These are phyloP conservation scores for Zanthoxylum bungeanum DNA, from an alignment of 345 rosid genomes.

Conservation along the genomic window DNA sequence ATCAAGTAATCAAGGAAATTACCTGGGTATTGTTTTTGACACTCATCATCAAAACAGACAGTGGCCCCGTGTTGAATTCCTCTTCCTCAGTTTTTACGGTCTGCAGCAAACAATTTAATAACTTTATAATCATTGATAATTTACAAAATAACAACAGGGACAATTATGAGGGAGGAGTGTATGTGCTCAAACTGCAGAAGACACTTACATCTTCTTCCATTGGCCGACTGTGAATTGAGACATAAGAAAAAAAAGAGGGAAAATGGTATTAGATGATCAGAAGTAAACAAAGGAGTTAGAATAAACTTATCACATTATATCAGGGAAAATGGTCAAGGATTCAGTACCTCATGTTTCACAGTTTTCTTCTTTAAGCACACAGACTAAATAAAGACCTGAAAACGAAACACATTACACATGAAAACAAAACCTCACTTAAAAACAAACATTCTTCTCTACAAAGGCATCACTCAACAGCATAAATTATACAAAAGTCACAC, in stretches of 20 bases:
- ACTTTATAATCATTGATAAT: background rate
- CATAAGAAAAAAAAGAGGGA: background rate
- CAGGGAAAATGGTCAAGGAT: too few species aligned
- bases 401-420: background rate
- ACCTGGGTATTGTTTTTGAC: conserved; percentile 97
- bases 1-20: conserved; percentile 1
- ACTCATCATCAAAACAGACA: conserved; percentile 95
- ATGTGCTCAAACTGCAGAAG: background rate
- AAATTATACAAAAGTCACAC: background rate
- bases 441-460: background rate
- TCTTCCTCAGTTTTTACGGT: conserved; percentile 77
- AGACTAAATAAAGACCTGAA: background rate
- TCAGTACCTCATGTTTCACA: conserved; percentile 20
- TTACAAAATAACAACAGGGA: background rate
- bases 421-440: background rate
- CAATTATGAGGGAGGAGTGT: background rate
- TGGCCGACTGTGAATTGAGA: conserved; percentile 43
- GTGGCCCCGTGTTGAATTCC: conserved; percentile 94
- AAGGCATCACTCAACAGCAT: background rate
- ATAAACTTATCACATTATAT: too few species aligned
- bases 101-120: conserved; percentile 17
- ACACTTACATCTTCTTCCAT: conserved; percentile 74
- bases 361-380: background rate
- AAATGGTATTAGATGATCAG: background rate
- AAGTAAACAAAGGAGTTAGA: background rate